Evolutionary conservation across 2,329 filamentous ascomycete genomes (phyloP), one percentile per base, ranked within the genome.

Genomic region (Exophiala spinifera): DNA sequence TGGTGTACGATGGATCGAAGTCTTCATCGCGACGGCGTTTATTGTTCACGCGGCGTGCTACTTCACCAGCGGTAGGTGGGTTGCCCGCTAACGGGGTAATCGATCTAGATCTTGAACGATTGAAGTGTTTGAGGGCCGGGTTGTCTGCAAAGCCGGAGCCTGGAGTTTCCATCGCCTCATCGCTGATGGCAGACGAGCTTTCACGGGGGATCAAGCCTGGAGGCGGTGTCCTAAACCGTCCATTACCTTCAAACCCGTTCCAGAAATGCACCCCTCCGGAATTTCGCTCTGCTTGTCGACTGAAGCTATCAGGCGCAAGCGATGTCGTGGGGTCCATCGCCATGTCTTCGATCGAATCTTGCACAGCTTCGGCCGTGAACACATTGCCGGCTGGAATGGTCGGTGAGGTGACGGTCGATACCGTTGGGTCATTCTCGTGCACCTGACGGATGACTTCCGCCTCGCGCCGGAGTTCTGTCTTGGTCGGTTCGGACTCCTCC

Each of bases 401-500:
- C 1, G 57, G 60, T 4, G 56, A 59, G 3, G 46, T 59, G 4
- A 46, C 34, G n/a, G 54, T 52, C 3, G 57, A 58, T 72, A 61
- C 44, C 68, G 51, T 74, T 59, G 86, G 80, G 65, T 96, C 91
- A 64, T 87, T 92, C 70, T 97, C 94, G 39, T 91, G 87, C 23
- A 97, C 91, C 71, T 96, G 94, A 47, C 90, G 88, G 59, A 99
- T 90, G 4, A 97, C 94, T 71, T 97, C 92, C 34, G 92, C 91
- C 75, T 99, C 94, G 36, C 91, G 86, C 49, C 88, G 86, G 53
- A 90, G 85, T 70, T 99, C 94, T 39, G 87, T 87, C 64, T 99
- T 94, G 8, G 95, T 78, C 0, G 94, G 94, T 0, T 91, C 84
- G 14, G 83, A 82, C 73, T 99, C 94, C 73, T 99, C 94, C 53